phyloP scores from a whole-genome alignment of 768 basidiomycete species.

The Suillus clintonianus region DNA sequence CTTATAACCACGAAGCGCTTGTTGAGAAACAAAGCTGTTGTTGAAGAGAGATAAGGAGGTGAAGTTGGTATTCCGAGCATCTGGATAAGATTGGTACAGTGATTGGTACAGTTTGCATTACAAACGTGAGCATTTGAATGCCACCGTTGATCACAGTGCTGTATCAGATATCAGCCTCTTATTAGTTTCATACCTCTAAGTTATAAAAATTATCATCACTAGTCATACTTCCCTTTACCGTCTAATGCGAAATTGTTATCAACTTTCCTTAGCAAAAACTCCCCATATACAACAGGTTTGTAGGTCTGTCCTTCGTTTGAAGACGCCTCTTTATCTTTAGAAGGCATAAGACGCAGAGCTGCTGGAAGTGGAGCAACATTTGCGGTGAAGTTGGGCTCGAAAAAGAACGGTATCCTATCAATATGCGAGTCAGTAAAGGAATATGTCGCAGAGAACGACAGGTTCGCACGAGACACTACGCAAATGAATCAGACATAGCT shows the following conservation, averaged over 20 bases:
- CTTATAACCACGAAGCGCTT: too few species aligned
- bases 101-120: too few species aligned
- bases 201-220: background rate
- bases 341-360: conserved; percentile 43
- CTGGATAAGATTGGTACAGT: too few species aligned
- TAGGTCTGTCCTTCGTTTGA: conserved; percentile 32
- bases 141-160: too few species aligned
- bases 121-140: too few species aligned
- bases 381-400: conserved; percentile 86
- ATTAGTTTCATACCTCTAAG: too few species aligned
- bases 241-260: conserved; percentile 64
- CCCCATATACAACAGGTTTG: conserved; percentile 68
- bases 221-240: conserved; percentile 36
- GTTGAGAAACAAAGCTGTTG: too few species aligned
- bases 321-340: conserved; percentile 16
- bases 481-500: conserved; percentile 10
- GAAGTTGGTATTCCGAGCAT: too few species aligned
- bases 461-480: conserved; percentile 69
- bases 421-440: conserved; percentile 9
- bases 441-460: background rate
- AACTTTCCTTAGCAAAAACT: conserved; percentile 76
- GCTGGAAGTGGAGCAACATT: conserved; percentile 64
- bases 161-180: too few species aligned
- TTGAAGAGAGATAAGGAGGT: too few species aligned
- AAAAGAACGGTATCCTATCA: conserved; percentile 86